Base-by-base conservation (phyloP, 441 rosid genomes). In the Biscutella laevigata region DNA sequence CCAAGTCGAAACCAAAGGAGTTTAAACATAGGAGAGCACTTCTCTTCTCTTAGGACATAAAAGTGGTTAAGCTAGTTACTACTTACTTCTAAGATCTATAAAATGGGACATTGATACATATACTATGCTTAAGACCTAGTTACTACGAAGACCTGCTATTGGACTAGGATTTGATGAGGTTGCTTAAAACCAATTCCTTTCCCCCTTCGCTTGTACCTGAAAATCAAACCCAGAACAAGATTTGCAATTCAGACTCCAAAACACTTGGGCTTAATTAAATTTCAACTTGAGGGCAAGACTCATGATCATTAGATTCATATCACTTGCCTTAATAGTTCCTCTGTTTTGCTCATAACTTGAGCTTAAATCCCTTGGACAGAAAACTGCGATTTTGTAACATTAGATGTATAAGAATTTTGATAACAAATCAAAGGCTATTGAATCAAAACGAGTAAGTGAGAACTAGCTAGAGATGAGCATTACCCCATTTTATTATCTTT, bases 331-430 rank as follows among this genome's bases (percentile, higher is more conserved):
- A 2, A 10, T 42, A 42, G 7, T 7, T 30, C 35, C 15, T 27
- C 22, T 28, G 26, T 24, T 27, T 8, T 41, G 40, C 65, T 61
- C 42, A 78, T 57, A 78, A 56, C 62, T 66, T 69, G 48, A 78
- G 58, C 53, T 74, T 80, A 69, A 83, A 83, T 1, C 90, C 86
- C 44, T 64, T 64, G 0, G 86, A 83, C 15, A 83, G 54, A 73
- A 80, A 83, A 61, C 79, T 79, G 71, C 20, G 37, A 42, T n/a
- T n/a, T 19, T 21, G 21, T 38, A 24, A 30, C 30, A 50, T 22
- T 34, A 24, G 0, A 39, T 24, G 15, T 13, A 35, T 36, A 0
- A 35, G 12, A 2, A 52, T 52, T 7, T 10, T 28, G 16, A 8
- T 17, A 30, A 32, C 13, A 9, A 7, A 38, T 35, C 17, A 29